Evolutionary conservation across 2,329 filamentous ascomycete species (phyloP), one percentile per base, ranked within the genome.

Genomic region (Cordyceps farinosa): DNA sequence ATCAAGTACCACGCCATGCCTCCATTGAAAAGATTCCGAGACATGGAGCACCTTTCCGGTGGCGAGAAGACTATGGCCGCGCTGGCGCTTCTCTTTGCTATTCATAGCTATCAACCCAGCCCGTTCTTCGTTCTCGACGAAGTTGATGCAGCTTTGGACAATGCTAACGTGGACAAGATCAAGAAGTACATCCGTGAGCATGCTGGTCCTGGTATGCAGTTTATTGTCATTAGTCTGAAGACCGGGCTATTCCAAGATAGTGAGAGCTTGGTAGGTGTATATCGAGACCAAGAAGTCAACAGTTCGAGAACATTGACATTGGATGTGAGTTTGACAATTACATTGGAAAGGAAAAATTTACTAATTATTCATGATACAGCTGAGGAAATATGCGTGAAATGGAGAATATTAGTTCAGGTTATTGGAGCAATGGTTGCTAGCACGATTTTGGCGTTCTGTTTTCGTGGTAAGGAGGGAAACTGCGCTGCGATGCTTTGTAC

Each of bases 1-100:
- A 92, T 99, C 77, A 97, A 97, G 73, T 99, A 99, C 77, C 93
- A 98, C 74, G 96, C 95, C 66, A 99, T 98, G 93, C 95, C 95
- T 27, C 95, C 95, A 1, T 86, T 97, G 66, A 99, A 99, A 80
- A 92, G 95, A 52, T 99, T 99, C 85, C 87, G 95, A 70, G 96
- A 99, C 75, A 99, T 99, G 95, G 95, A 99, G 76, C 95, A 97
- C 74, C 81, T 99, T 10, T 97, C 92, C 1, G 95, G 95, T 70
- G 95, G 95, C 62, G 95, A 99, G 78, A 99, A 99, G 82, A 99
- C 95, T 0, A 99, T 99, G 89, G 95, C 95, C 1, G 95, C 95
- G 15, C 82, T 99, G 45, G 95, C 95, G n/a, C 83, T 99, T 47
- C 84, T 99, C 5, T 99, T 99, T 74, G 95, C 95, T 29, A 93